A percentile compares a stretch with the other conserved stretches of the same genome.
Conservation (phyloP, 2,329 filamentous ascomycete species). For the Curvularia sp. region DNA sequence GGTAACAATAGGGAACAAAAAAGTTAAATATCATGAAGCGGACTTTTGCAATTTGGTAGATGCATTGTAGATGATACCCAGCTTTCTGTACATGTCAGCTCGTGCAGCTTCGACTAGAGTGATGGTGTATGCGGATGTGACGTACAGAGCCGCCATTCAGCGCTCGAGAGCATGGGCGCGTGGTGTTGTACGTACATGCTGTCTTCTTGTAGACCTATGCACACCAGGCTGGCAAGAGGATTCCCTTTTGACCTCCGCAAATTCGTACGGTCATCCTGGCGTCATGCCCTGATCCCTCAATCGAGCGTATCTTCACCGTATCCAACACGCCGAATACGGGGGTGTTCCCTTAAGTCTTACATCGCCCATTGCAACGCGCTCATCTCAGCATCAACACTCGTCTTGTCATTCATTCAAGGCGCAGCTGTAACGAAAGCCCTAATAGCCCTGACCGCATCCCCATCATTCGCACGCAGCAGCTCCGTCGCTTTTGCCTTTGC, state of each 20-base stretch:
- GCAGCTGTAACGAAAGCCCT: slow-evolving; percentile 60
- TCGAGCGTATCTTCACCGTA: not conserved
- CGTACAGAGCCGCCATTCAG: no score
- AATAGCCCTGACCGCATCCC: slow-evolving; percentile 72
- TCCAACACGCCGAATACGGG: not conserved
- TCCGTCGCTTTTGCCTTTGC: slow-evolving; percentile 76
- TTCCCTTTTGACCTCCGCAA: not conserved
- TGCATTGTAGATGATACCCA: not conserved
- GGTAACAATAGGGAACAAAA: no score
- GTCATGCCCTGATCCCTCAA: not conserved
- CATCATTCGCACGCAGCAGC: slow-evolving; percentile 73
- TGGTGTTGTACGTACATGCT: not conserved
- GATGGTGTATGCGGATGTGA: not conserved
- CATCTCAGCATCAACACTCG: not conserved
- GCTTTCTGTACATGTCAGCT: not conserved
- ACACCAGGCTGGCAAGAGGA: no score
- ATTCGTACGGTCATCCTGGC: not conserved
- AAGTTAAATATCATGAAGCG: not conserved
- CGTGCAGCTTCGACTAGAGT: not conserved
- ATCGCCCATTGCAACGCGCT: not conserved
- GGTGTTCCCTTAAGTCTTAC: not conserved
- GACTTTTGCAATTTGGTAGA: slow-evolving; percentile 1
- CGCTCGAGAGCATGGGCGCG: not conserved
- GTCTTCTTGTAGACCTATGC: not conserved
- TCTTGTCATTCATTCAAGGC: slow-evolving; percentile 15